phyloP scores from a whole-genome alignment of 2,329 filamentous ascomycete genomes.

The Claviceps fusiformis region DNA sequence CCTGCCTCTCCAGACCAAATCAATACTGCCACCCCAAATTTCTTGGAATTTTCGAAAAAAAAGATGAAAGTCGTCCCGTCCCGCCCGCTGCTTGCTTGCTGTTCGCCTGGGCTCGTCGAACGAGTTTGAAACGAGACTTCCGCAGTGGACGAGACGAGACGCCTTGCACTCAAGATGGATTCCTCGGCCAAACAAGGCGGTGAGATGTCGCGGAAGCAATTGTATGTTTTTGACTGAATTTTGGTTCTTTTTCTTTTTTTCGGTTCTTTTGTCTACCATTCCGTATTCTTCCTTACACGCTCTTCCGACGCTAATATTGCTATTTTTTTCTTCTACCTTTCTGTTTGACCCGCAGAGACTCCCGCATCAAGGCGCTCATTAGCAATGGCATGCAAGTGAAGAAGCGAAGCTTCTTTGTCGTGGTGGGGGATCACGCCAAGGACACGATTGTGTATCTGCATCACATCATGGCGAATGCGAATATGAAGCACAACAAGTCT shows the following conservation, averaged over 20 bases:
- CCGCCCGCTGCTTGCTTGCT: not conserved
- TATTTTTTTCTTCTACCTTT: not conserved
- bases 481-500: constrained; percentile 81
- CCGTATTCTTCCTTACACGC: not conserved
- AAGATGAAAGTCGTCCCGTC: not conserved
- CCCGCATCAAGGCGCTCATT: constrained; percentile 81
- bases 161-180: constrained; percentile 8
- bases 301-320: not conserved
- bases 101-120: not conserved
- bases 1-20: constrained; percentile 28
- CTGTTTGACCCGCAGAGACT: constrained; percentile 43
- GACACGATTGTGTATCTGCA: constrained; percentile 91
- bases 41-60: constrained; percentile 20
- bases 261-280: not conserved
- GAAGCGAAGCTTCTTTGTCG: constrained; percentile 95
- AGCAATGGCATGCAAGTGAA: constrained; percentile 87
- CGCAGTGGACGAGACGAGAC: constrained; percentile 4
- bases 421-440: constrained; percentile 83
- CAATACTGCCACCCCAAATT: constrained; percentile 20
- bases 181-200: constrained; percentile 11
- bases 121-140: not conserved
- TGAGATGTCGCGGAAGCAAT: constrained; percentile 47
- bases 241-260: not conserved
- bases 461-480: constrained; percentile 80
- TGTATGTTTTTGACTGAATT: constrained; percentile 23